These are phyloP conservation scores for Penicillium silybi DNA, from an alignment of 495 filamentous ascomycete species.

Conservation along the genomic window DNA sequence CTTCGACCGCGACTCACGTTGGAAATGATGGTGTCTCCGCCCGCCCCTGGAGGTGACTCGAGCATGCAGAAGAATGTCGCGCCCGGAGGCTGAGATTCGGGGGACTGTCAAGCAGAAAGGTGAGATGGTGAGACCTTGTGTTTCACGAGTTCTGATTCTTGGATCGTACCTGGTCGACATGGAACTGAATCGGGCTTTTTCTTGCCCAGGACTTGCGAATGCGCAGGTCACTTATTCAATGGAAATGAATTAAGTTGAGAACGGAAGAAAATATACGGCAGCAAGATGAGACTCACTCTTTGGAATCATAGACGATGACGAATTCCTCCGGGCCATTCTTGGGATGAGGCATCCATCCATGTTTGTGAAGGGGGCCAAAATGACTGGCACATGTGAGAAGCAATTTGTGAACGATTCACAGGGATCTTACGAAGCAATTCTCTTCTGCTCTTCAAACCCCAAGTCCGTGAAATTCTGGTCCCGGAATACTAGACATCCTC, in stretches of 20 bases:
- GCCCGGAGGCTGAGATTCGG: constrained; percentile 3
- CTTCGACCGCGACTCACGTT: not conserved
- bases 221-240: not conserved
- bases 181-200: constrained; percentile 5
- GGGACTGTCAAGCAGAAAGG: too few relatives aligned
- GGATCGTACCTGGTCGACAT: constrained; percentile 2
- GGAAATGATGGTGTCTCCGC: not conserved
- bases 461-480: too few relatives aligned
- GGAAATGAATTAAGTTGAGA: too few relatives aligned
- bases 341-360: not conserved
- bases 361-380: not conserved
- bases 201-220: constrained; percentile 6
- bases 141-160: not conserved
- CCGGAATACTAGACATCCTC: too few relatives aligned
- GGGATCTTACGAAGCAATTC: too few relatives aligned
- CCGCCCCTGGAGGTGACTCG: not conserved
- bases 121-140: too few relatives aligned
- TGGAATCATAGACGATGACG: constrained; percentile 3
- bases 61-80: constrained; percentile 1
- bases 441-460: too few relatives aligned
- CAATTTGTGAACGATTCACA: too few relatives aligned
- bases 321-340: not conserved
- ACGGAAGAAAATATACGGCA: too few relatives aligned
- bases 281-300: constrained; percentile 3
- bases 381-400: too few relatives aligned